Percentiles rank a stretch among this genome's conserved stretches.
These are phyloP conservation scores for Trametes versicolor DNA, from an alignment of 1,284 basidiomycete genomes.

Conservation along the genomic window DNA sequence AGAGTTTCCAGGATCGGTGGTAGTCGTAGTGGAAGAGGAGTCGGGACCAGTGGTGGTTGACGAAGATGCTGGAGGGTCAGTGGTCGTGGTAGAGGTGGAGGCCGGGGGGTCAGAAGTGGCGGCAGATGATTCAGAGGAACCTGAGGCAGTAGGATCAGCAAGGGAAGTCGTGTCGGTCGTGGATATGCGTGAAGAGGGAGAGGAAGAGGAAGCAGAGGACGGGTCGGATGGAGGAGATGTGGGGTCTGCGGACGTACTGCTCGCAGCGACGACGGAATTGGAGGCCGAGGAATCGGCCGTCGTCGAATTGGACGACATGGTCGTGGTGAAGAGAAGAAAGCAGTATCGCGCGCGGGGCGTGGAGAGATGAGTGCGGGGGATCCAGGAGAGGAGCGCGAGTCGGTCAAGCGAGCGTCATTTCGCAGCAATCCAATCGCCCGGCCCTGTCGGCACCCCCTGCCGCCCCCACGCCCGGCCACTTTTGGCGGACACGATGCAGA, in stretches of 20 bases:
- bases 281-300: neutral
- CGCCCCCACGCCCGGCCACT: constrained; percentile 10
- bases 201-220: constrained; percentile 14
- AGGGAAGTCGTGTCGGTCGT: constrained; percentile 23
- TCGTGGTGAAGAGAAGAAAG: constrained; percentile 9
- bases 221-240: neutral
- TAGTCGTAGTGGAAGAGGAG: constrained; percentile 14
- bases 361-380: neutral
- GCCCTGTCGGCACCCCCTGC: constrained; percentile 15
- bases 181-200: constrained; percentile 24
- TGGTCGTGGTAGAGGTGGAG: constrained; percentile 16
- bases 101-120: neutral
- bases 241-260: constrained; percentile 19
- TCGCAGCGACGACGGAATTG: constrained; percentile 1
- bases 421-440: constrained; percentile 6
- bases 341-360: constrained; percentile 8
- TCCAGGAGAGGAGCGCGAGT: neutral
- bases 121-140: constrained; percentile 14
- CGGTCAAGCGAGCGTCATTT: constrained; percentile 19
- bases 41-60: constrained; percentile 11
- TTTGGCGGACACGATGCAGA: neutral
- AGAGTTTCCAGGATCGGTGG: constrained; percentile 9
- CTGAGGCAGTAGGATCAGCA: constrained; percentile 25
- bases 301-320: constrained; percentile 25
- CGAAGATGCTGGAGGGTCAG: constrained; percentile 3